Base-by-base conservation (phyloP, 2,329 filamentous ascomycete species). In the Neofusicoccum kwambonambiense region DNA sequence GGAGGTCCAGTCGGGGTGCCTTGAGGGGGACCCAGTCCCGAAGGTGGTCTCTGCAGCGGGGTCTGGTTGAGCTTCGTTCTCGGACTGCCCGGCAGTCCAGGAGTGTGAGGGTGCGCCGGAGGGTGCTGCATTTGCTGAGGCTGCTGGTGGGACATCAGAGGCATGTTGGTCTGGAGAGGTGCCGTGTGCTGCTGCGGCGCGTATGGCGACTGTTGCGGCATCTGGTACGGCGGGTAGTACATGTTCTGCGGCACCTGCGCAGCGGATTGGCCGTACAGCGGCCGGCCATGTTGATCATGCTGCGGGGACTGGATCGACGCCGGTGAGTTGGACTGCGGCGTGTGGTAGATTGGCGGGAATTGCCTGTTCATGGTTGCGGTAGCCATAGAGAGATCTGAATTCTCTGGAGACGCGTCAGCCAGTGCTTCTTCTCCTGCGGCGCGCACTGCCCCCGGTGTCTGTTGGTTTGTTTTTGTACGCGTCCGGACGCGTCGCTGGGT, bases 261-360 rank as follows among this genome's bases (percentile, higher is more conserved):
- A 42, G 88, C 81, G 58, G 90, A 89, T 72, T 93, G 90, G 41
- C 87, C 89, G 78, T 97, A 98, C 75, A 98, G 86, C 72, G 88
- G 89, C 70, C 93, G 86, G 65, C 82, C 84, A 80, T 96, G 92
- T 74, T 94, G 92, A 75, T 98, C 94, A 79, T 97, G 93, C 65
- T 93, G 92, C 22, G 92, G 90, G 39, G 94, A 97, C 68, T 93
- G 91, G 72, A 97, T 93, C 58, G 93, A 96, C 44, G 92, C 92
- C 56, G 94, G 94, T 64, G 94, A 97, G 79, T 94, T 96, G 64
- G 93, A 96, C 81, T 97, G 93, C 64, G 93, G 93, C 17, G 93
- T 96, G 78, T 97, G 92, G 77, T 97, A 97, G 75, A 97, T 96
- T 67, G 92, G 92, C 71, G 93, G 93, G 76, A 96, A 97, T 68